Evolutionary conservation across 2,329 filamentous ascomycete species (phyloP).

Genomic region (Stachybotrys chlorohalonatus): DNA sequence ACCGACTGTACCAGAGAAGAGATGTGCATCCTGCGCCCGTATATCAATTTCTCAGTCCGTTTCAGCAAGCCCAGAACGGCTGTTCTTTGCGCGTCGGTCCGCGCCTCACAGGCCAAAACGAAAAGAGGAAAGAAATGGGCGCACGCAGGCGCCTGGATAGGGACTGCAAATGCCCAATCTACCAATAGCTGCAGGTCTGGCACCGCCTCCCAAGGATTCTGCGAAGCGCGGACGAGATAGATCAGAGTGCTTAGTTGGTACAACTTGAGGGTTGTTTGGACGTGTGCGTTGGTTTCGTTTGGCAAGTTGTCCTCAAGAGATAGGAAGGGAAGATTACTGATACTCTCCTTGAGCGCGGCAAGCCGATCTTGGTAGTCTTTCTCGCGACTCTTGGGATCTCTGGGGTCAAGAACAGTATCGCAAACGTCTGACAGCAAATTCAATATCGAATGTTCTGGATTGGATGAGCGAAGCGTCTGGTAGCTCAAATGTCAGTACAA

Average conservation of each 20-base stretch:
- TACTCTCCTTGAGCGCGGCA: conserved; percentile 3
- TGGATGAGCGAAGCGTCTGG: background rate
- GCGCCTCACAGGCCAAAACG: conserved; percentile 24
- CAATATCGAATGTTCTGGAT: conserved; percentile 8
- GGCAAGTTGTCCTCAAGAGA: background rate
- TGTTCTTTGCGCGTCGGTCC: conserved; percentile 20
- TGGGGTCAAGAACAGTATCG: conserved; percentile 5
- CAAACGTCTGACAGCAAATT: conserved; percentile 8
- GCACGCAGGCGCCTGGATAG: conserved; percentile 8
- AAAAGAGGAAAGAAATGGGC: conserved; percentile 24
- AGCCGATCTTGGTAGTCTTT: conserved; percentile 5
- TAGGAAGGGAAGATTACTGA: background rate
- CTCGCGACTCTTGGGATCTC: conserved; percentile 4
- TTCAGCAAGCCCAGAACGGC: conserved; percentile 20
- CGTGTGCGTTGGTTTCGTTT: background rate
- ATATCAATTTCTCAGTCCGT: conserved; percentile 9
- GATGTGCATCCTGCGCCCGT: conserved; percentile 13
- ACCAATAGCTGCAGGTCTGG: conserved; percentile 10
- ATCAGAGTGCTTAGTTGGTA: conserved; percentile 9
- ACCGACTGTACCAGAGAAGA: conserved; percentile 14
- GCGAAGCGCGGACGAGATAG: conserved; percentile 10
- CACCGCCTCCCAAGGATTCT: conserved; percentile 11
- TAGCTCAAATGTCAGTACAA: no score
- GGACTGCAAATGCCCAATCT: conserved; percentile 9
- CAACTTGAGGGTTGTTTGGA: background rate